Base-by-base conservation (phyloP, 139 green algal species). In the Chlorella sp. region DNA sequence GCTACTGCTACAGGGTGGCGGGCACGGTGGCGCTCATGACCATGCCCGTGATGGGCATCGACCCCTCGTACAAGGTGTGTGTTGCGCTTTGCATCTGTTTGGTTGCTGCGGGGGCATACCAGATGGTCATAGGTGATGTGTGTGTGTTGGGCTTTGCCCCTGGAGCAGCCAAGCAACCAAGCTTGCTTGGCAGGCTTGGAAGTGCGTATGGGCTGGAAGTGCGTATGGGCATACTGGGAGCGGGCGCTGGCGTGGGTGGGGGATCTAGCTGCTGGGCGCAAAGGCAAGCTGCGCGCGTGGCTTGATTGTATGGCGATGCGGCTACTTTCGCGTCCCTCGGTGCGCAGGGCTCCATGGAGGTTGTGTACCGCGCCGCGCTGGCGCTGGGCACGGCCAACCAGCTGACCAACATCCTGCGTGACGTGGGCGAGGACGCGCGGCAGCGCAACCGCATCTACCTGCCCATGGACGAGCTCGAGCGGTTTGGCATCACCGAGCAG, bases 401-500 rank as follows among this genome's bases (percentile, higher is more conserved):
- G 90, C 91, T 99, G 65, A 99, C 95, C 64, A 99, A 99, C 86
- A 99, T 99, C 70, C 86, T 99, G 70, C 77, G 94, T 0, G 95
- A 99, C 75, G 95, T 99, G 27, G 95, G 95, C 10, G 95, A 99
- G 84, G 95, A 99, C 72, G 76, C 82, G 5, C 68, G 72, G 26
- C 78, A 90, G 71, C 88, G 95, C 60, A 92, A 93, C 77, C 81
- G 95, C 42, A 95, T 99, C 73, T 99, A 99, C 79, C 74, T 99
- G n/a, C 95, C 95, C 0, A 74, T 95, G 49, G 89, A 98, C 0
- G 95, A 99, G 62, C 84, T 99, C n/a, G 79, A 81, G 1, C 35
- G 81, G 59, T 98, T 94, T 74, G 85, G 87, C 70, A 94, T 98
- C 70, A 70, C 71, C 2, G 93, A 98, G 74, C 61, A 90, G 29